phyloP scores from a whole-genome alignment of 108 stramenopile genomes.

The Cylindrotheca closterium region DNA sequence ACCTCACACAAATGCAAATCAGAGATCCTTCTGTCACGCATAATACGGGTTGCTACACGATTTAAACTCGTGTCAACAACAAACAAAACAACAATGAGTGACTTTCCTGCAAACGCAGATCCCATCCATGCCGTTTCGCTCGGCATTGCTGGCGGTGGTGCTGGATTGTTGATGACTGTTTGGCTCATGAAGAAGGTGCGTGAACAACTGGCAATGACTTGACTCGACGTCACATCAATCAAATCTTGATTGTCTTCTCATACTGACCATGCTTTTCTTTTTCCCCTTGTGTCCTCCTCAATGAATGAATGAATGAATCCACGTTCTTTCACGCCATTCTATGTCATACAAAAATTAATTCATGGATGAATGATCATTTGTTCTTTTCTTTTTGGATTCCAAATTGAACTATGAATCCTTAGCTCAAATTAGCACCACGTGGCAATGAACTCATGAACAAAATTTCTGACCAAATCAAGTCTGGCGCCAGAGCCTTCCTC shows the following conservation, averaged over 20 bases:
- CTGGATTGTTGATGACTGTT: conserved; percentile 46
- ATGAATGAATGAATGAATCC: background rate
- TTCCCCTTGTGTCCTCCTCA: background rate
- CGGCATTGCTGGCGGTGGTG: conserved; percentile 44
- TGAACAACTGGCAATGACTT: conserved; percentile 2
- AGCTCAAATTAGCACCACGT: conserved; percentile 51
- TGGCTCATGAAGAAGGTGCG: conserved; percentile 49
- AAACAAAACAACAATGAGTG: no score
- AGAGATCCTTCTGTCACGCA: no score
- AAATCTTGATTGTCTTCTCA: background rate
- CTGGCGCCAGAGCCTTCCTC: conserved; percentile 90
- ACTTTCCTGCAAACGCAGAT: conserved; percentile 52
- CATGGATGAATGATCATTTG: background rate
- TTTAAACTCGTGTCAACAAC: no score
- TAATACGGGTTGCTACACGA: no score
- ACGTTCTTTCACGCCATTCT: background rate
- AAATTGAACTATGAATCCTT: background rate
- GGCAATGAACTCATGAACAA: conserved; percentile 73
- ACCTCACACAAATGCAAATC: no score
- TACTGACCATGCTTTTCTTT: background rate
- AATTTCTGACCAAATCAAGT: conserved; percentile 78
- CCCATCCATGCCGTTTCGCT: conserved; percentile 50
- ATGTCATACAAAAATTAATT: background rate
- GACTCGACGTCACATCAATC: background rate
- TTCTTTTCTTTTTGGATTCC: background rate